A percentile compares a stretch with the other conserved stretches of the same genome.
Conservation (phyloP, 441 rosid genomes). For the Mallotus repandus region DNA sequence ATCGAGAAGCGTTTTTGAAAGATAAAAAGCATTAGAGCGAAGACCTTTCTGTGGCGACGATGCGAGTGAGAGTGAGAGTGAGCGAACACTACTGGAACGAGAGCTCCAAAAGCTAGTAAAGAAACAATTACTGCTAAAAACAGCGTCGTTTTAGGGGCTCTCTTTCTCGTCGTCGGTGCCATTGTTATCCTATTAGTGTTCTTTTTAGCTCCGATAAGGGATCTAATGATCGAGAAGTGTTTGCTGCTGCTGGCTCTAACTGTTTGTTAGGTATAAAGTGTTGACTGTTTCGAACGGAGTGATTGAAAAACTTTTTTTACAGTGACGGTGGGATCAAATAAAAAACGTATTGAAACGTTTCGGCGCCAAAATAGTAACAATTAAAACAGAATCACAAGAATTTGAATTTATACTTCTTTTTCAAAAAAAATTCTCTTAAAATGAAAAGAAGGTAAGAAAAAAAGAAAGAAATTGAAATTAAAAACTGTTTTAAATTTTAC, state of each 20-base stretch:
- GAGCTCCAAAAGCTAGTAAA: slow-evolving; percentile 37
- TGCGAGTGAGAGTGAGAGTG: slow-evolving; percentile 23
- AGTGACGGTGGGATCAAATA: too few species aligned
- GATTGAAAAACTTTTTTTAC: neutral
- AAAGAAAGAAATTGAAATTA: too few species aligned
- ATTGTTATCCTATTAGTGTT: neutral
- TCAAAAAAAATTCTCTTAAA: too few species aligned
- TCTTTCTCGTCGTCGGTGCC: slow-evolving; percentile 34
- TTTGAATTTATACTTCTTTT: too few species aligned
- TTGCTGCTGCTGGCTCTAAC: too few species aligned
- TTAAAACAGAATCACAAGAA: too few species aligned
- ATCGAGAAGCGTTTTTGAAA: neutral
- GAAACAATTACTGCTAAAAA: slow-evolving; percentile 38
- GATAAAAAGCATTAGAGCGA: slow-evolving; percentile 28
- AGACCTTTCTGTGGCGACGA: slow-evolving; percentile 23
- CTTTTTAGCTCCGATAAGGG: neutral
- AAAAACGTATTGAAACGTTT: neutral
- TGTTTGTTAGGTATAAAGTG: neutral
- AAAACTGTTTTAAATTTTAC: too few species aligned
- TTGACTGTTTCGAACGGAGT: neutral
- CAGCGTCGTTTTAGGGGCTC: slow-evolving; percentile 29
- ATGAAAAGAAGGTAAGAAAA: too few species aligned
- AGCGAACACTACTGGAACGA: slow-evolving; percentile 60
- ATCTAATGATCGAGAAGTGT: too few species aligned
- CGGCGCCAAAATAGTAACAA: too few species aligned